Evolutionary conservation across 2,329 filamentous ascomycete genomes (phyloP).

Genomic region (Blastomyces emzantsi): DNA sequence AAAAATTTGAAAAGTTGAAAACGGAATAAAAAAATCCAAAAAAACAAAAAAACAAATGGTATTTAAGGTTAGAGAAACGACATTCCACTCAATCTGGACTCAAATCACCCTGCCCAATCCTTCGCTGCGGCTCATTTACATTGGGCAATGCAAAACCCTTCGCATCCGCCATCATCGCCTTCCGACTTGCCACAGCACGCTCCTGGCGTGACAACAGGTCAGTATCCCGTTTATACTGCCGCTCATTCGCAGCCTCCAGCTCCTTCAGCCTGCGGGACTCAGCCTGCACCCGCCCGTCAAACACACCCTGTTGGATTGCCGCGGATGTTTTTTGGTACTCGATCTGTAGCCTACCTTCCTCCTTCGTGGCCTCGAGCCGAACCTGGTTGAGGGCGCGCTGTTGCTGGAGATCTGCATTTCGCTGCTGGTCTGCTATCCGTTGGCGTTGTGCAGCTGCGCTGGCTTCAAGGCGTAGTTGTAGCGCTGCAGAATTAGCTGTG

Average conservation of each 20-base stretch:
- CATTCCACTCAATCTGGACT: constrained; percentile 15
- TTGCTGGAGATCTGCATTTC: constrained; percentile 13
- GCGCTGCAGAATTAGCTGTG: constrained; percentile 10
- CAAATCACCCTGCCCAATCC: constrained; percentile 6
- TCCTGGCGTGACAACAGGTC: constrained; percentile 15
- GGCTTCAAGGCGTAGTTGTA: constrained; percentile 15
- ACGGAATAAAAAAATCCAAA: neutral
- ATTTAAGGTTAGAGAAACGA: no score
- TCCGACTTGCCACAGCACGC: constrained; percentile 10
- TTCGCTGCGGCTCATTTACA: neutral
- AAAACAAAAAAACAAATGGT: neutral
- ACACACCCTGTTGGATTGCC: constrained; percentile 11
- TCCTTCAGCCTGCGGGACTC: constrained; percentile 14
- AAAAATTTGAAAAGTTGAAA: neutral
- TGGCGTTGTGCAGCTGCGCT: constrained; percentile 13
- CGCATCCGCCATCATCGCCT: constrained; percentile 10
- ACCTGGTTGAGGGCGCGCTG: constrained; percentile 11
- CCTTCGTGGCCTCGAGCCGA: constrained; percentile 13
- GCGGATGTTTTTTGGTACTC: constrained; percentile 12
- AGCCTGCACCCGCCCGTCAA: constrained; percentile 12
- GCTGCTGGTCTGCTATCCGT: constrained; percentile 11
- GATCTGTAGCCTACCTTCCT: constrained; percentile 12
- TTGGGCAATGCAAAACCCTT: neutral
- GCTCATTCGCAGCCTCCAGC: constrained; percentile 15
- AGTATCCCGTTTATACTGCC: constrained; percentile 16